Evolutionary conservation across 2,329 filamentous ascomycete genomes (phyloP), one percentile per base, ranked within the genome.

Genomic region (Cytospora piceae): DNA sequence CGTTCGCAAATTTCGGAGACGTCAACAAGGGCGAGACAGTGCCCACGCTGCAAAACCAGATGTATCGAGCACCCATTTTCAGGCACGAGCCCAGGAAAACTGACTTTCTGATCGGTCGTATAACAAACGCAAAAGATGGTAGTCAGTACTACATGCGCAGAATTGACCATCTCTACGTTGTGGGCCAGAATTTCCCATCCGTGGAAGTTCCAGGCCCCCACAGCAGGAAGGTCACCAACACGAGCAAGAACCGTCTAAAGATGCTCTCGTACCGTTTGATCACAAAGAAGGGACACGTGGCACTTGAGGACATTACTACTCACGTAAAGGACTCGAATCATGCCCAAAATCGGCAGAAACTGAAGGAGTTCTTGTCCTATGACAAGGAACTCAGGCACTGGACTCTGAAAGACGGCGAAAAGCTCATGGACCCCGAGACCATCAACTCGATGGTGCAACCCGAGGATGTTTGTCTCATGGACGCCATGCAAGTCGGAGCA

Each of bases 11-110:
- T 60, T 99, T 99, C 73, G 95, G 95, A 29, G 91, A 93, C 42
- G 93, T 99, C 29, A 91, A 96, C 69, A 88, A 93, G 2, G 95
- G 95, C 24, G 92, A 98, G 79, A 92, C 90, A 14, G 92, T 96
- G 4, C 91, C 94, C 0, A 94, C 95, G 1, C 83, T 99, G 20
- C 93, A 97, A 76, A 99, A 98, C 72, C 88, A 92, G 58, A 97
- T 99, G 91, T 98, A 93, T 74, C 88, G 94, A 61, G 94, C 95
- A 4, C 95, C 95, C 0, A 88, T 99, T 32, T 99, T 97, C 82
- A 91, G 90, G 72, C 95, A 99, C 73, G 83, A 87, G 42, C 81
- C 92, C 0, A 90, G 91, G 72, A 79, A 82, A 11, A 93, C 88
- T 12, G 95, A 99, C 74, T 99, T 98, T 74, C 79, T 99, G 22